A percentile compares a stretch with the other conserved stretches of the same genome.
Conservation (phyloP, 2,329 filamentous ascomycete genomes). For the Fusarium acutatum region DNA sequence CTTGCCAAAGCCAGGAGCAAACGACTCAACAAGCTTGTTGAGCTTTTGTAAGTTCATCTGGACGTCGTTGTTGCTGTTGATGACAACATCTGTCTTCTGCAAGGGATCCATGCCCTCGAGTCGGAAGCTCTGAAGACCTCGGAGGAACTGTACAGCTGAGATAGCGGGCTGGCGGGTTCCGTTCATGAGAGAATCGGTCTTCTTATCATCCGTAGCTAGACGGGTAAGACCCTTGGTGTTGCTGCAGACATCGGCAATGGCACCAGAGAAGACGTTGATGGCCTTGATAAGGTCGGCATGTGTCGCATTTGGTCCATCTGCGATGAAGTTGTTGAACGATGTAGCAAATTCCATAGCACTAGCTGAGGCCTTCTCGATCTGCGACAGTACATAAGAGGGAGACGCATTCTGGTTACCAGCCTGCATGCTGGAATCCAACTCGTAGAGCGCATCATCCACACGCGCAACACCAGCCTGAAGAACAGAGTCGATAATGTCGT, state of each 20-base stretch:
- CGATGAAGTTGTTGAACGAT: constrained; percentile 98
- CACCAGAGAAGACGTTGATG: constrained; percentile 88
- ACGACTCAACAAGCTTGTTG: constrained; percentile 91
- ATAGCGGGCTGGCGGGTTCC: constrained; percentile 85
- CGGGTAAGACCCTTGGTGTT: constrained; percentile 96
- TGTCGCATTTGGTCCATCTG: constrained; percentile 89
- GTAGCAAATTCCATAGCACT: constrained; percentile 98
- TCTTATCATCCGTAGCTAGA: constrained; percentile 95
- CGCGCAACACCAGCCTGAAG: constrained; percentile 91
- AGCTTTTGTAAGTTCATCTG: constrained; percentile 93
- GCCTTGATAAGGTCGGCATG: constrained; percentile 93
- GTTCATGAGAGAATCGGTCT: constrained; percentile 83
- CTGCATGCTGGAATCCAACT: constrained; percentile 97
- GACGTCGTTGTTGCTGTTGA: constrained; percentile 96
- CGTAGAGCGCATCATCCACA: constrained; percentile 96
- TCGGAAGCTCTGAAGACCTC: constrained; percentile 90
- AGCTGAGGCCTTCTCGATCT: constrained; percentile 95
- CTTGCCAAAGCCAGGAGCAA: constrained; percentile 87
- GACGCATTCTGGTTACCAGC: constrained; percentile 98
- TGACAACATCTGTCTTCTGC: constrained; percentile 95
- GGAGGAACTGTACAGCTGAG: constrained; percentile 93
- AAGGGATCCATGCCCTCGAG: constrained; percentile 89
- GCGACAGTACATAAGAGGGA: constrained; percentile 91
- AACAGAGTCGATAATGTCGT: constrained; percentile 97
- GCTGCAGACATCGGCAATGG: constrained; percentile 90